Evolutionary conservation across 768 basidiomycete species (phyloP), one percentile per base, ranked within the genome.

Genomic region (Pulveroboletus sp.): DNA sequence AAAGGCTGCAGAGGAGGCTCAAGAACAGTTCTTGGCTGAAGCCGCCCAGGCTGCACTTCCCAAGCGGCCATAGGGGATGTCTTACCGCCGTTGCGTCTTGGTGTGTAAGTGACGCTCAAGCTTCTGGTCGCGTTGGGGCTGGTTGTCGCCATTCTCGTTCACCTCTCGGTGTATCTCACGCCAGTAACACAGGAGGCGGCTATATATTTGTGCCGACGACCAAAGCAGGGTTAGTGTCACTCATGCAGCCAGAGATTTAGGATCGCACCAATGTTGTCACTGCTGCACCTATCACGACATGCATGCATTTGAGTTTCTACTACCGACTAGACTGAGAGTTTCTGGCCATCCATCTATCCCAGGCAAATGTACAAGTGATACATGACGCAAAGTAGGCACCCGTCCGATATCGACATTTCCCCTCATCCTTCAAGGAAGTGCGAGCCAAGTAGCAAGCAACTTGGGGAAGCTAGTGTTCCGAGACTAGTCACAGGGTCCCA

Each of bases 401-500:
- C 14, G 4, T 24, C 35, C 8, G 17, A 24, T 11, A 39, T 8
- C 7, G 1, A 26, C 11, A 4, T 24, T 3, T 21, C 4, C 21
- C 21, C 21, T 21, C 21, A 21, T 21, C 21, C 21, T 21, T 21
- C 21, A 21, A 21, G 21, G 21, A 21, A 21, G 21, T 21, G 45
- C 57, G 32, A 76, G 46, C 73, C 73, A 74, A 49, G 66, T 69
- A 47, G 68, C 65, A 31, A 77, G 61, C 49, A 86, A 65, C 50
- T 73, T 74, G 43, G 70, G 59, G 62, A 82, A 85, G 57, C 83
- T 75, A 63, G 69, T 8, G 69, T 69, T 8, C 70, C 69, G 0
- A 67, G 53, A 17, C 70, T 69, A 2, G 68, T 70, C 42, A 71
- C 69, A n/a, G 69, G 69, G 43, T 65, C 64, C 61, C 61, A 67